Evolutionary conservation across 2,329 filamentous ascomycete species (phyloP), one percentile per base, ranked within the genome.

Genomic region (Clarireedia paspali): DNA sequence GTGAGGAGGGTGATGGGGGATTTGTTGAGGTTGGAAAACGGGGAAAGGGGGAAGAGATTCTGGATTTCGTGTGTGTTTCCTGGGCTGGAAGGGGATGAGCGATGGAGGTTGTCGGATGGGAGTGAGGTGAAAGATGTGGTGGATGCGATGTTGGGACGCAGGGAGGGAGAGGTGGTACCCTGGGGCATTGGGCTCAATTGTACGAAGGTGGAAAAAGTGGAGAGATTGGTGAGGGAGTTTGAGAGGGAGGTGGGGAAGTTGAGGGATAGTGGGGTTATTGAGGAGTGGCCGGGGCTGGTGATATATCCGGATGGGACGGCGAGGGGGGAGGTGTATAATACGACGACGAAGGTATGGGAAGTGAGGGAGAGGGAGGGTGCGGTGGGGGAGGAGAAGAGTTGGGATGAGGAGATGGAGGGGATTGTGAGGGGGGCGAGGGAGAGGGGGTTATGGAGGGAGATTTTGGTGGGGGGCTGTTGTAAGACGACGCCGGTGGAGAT

Each of bases 171-270:
- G 2, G 59, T 55, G 10, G 59, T 69, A 3, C 84, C 84, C 0
- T 84, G 79, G 78, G 84, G 79, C 0, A 75, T 88, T 24, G 84
- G 85, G 1, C 77, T 88, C 64, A 88, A 88, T 69, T 88, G 84
- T 68, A 87, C 78, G 39, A 87, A 85, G 67, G 76, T 88, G 36
- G 74, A 77, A 50, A 83, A 86, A 66, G 72, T 89, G 30, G 76
- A 78, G 2, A 65, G 70, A 0, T 69, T 87, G 15, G 70, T 89
- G 17, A 70, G 68, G 17, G 72, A 77, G 49, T 85, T 80, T 50
- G 81, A 85, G 62, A 72, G 70, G 3, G 75, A 72, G 7, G 66
- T 83, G 15, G 57, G 59, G 9, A 60, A 57, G n/a, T 52, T 81
- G 61, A 55, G 75, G 1, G 51, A 64, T 4, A 61, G 67, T 4